Evolutionary conservation across 805 yeast species (phyloP).

Genomic region (Ogataea nitratoaversa): DNA sequence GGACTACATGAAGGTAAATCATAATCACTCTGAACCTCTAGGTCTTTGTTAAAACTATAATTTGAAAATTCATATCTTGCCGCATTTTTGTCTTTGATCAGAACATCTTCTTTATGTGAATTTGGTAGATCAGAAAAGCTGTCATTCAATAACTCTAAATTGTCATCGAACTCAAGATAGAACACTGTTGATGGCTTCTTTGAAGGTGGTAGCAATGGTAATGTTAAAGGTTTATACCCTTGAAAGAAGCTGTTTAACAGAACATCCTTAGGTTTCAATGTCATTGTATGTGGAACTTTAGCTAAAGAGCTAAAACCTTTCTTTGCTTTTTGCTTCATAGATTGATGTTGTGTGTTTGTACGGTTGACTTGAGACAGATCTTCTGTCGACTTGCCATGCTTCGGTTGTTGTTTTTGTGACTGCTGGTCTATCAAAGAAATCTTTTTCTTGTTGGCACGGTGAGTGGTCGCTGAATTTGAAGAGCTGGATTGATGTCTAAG

Average conservation of each 20-base stretch:
- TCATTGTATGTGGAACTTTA: constrained; percentile 32
- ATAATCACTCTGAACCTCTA: constrained; percentile 17
- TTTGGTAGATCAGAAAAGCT: constrained; percentile 9
- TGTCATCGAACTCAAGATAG: constrained; percentile 32
- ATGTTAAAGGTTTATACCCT: constrained; percentile 33
- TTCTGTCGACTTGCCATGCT: constrained; percentile 2
- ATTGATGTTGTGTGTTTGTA: constrained; percentile 11
- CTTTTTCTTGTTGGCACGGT: constrained; percentile 13
- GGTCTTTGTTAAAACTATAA: constrained; percentile 20
- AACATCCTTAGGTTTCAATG: constrained; percentile 30
- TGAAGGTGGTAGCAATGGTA: constrained; percentile 29
- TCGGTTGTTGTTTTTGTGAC: constrained; percentile 7
- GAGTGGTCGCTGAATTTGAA: constrained; percentile 13
- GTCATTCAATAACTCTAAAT: constrained; percentile 23
- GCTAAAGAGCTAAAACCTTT: constrained; percentile 33
- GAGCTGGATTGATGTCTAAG: constrained; percentile 22
- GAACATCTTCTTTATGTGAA: constrained; percentile 1
- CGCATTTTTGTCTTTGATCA: constrained; percentile 15
- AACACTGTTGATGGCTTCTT: constrained; percentile 25
- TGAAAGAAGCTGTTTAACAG: constrained; percentile 32
- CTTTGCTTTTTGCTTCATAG: constrained; percentile 15
- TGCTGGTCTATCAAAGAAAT: constrained; percentile 7
- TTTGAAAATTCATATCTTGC: constrained; percentile 22
- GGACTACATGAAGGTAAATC: neutral
- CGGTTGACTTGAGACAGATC: neutral